A percentile compares a stretch with the other conserved stretches of the same genome.
phyloP scores from a whole-genome alignment of 176 grass and related monocot species.

The Ensete ventricosum region DNA sequence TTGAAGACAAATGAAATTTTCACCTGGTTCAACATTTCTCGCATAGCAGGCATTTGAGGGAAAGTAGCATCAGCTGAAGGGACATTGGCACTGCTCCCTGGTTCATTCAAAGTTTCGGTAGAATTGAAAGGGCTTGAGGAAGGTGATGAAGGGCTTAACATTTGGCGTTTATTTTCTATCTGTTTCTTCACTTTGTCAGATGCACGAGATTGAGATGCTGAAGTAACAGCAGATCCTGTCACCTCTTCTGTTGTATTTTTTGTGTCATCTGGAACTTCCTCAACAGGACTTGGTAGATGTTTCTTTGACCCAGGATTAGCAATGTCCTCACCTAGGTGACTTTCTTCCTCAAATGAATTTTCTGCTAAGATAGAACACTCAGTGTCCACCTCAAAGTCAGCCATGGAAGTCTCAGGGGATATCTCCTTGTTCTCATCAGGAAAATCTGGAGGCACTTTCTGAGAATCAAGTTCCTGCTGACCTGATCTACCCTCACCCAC shows the following conservation, averaged over 20 bases:
- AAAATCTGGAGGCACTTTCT: constrained; percentile 41
- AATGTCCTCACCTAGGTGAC: constrained; percentile 26
- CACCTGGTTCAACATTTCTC: constrained; percentile 70
- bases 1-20: background rate
- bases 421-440: constrained; percentile 35
- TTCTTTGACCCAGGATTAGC: constrained; percentile 12
- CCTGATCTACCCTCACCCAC: constrained; percentile 28
- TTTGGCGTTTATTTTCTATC: constrained; percentile 44
- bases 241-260: constrained; percentile 36
- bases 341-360: constrained; percentile 45
- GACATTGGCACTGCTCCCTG: constrained; percentile 26
- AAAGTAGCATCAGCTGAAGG: constrained; percentile 29
- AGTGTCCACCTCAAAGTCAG: constrained; percentile 30
- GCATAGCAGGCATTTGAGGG: constrained; percentile 41
- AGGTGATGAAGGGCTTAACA: constrained; percentile 28
- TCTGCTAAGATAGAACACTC: constrained; percentile 26
- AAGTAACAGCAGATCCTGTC: constrained; percentile 22
- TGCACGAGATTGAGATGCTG: constrained; percentile 27
- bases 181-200: constrained; percentile 36
- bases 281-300: constrained; percentile 22
- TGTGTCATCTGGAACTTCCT: constrained; percentile 24
- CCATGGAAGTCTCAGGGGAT: constrained; percentile 21
- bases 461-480: constrained; percentile 30
- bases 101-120: constrained; percentile 42
- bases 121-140: constrained; percentile 35